phyloP scores from a whole-genome alignment of 495 filamentous ascomycete genomes.

The Hypoxylon fuscum region DNA sequence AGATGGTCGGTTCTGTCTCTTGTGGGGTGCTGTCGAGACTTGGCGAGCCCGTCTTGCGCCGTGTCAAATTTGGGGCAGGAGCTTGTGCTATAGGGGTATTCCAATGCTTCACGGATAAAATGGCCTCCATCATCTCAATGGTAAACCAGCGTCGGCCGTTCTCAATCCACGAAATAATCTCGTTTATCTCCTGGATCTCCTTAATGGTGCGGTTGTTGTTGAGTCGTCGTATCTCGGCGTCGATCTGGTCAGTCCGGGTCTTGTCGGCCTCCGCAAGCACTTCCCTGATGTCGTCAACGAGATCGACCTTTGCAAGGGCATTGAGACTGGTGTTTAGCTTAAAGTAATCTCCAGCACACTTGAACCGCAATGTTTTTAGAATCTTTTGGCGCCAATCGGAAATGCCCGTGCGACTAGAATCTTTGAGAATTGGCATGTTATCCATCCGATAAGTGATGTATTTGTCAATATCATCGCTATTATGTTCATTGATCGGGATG shows the following conservation, averaged over 20 bases:
- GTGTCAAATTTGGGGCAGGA: conserved; percentile 13
- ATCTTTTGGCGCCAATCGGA: conserved; percentile 47
- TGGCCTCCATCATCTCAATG: conserved; percentile 34
- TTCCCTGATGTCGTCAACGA: conserved; percentile 49
- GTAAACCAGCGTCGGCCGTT: conserved; percentile 44
- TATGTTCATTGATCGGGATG: conserved; percentile 41
- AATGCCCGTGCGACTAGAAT: conserved; percentile 38
- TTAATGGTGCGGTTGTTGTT: conserved; percentile 49
- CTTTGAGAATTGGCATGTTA: conserved; percentile 40
- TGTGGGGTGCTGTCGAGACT: conserved; percentile 12
- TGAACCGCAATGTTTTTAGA: conserved; percentile 40
- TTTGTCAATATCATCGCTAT: conserved; percentile 45
- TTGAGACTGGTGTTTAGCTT: conserved; percentile 49
- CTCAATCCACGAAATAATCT: conserved; percentile 52
- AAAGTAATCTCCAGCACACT: conserved; percentile 51
- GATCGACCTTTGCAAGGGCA: conserved; percentile 48
- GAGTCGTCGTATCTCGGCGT: conserved; percentile 45
- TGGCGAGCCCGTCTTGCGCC: conserved; percentile 23
- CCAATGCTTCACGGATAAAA: conserved; percentile 40
- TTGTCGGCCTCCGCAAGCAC: conserved; percentile 49
- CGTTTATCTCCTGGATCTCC: conserved; percentile 53
- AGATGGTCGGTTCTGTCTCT: conserved; percentile 6
- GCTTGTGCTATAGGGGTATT: neutral
- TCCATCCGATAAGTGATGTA: conserved; percentile 46
- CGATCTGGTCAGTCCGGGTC: conserved; percentile 49